phyloP scores from a whole-genome alignment of 305 asterid genomes.

The Fraxinus paxiana region DNA sequence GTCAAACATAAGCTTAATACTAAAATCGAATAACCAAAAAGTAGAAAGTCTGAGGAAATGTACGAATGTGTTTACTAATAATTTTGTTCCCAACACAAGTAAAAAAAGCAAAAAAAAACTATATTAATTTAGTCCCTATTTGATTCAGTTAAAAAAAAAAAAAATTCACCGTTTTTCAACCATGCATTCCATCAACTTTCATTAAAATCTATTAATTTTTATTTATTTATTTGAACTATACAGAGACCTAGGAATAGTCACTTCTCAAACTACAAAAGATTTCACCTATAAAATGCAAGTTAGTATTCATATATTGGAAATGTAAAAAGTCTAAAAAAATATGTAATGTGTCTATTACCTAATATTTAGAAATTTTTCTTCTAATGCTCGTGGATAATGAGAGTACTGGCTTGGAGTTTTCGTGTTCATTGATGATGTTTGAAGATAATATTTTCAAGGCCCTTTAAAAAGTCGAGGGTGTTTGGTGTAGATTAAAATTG shows the following conservation, averaged over 20 bases:
- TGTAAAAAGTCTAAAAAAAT: not conserved
- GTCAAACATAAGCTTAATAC: too few relatives aligned
- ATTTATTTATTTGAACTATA: too few relatives aligned
- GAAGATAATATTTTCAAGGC: slow-evolving; percentile 2
- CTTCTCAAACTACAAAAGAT: not conserved
- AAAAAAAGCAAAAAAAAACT: too few relatives aligned
- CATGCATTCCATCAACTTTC: not conserved
- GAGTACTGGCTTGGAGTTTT: not conserved
- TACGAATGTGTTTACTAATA: not conserved
- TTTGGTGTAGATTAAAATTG: too few relatives aligned
- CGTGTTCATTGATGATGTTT: not conserved
- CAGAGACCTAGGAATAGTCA: not conserved
- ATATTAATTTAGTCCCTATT: not conserved
- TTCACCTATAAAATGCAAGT: not conserved
- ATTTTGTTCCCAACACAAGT: not conserved
- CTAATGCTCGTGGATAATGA: not conserved
- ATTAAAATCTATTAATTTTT: too few relatives aligned
- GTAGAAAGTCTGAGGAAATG: not conserved
- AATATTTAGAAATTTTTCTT: not conserved
- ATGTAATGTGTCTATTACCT: not conserved
- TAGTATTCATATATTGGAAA: not conserved
- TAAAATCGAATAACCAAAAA: too few relatives aligned
- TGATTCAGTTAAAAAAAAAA: not conserved
- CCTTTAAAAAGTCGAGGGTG: slow-evolving; percentile 30
- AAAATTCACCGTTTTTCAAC: not conserved